Evolutionary conservation across 352 stramenopile genomes (phyloP).

Genomic region (Paralagenidium karlingii): DNA sequence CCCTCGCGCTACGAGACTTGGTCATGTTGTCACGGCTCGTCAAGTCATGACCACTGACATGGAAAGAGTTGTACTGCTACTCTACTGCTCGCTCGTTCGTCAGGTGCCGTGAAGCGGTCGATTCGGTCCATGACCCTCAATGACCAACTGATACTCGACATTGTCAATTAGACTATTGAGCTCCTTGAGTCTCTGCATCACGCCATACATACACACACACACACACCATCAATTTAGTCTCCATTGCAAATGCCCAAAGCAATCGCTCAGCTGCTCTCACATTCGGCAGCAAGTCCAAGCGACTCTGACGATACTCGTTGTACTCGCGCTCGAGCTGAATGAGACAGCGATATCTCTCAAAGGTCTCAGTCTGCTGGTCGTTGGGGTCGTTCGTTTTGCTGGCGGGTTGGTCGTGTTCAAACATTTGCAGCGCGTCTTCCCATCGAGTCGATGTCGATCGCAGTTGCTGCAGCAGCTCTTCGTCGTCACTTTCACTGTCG

Average conservation of each 20-base stretch:
- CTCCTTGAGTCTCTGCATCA: slow-evolving; percentile 17
- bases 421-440: slow-evolving; percentile 18
- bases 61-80: too few species aligned
- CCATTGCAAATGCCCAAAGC: too few species aligned
- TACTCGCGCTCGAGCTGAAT: slow-evolving; percentile 47
- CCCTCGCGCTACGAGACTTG: too few species aligned
- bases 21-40: too few species aligned
- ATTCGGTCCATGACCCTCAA: slow-evolving; percentile 32
- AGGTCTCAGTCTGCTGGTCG: slow-evolving; percentile 11
- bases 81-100: too few species aligned
- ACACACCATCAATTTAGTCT: slow-evolving; percentile 5
- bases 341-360: slow-evolving; percentile 40
- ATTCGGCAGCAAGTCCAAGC: slow-evolving; percentile 32
- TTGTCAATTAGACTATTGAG: slow-evolving; percentile 21
- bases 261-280: too few species aligned
- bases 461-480: slow-evolving; percentile 6
- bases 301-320: slow-evolving; percentile 30
- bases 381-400: neutral
- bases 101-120: slow-evolving; percentile 33
- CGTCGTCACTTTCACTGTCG: slow-evolving; percentile 67
- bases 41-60: too few species aligned
- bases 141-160: slow-evolving; percentile 27
- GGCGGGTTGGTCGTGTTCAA: slow-evolving; percentile 5
- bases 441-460: slow-evolving; percentile 10
- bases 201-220: neutral